These are phyloP conservation scores for Podila epigama DNA, from an alignment of 192 early-diverging fungal species.

Conservation along the genomic window DNA sequence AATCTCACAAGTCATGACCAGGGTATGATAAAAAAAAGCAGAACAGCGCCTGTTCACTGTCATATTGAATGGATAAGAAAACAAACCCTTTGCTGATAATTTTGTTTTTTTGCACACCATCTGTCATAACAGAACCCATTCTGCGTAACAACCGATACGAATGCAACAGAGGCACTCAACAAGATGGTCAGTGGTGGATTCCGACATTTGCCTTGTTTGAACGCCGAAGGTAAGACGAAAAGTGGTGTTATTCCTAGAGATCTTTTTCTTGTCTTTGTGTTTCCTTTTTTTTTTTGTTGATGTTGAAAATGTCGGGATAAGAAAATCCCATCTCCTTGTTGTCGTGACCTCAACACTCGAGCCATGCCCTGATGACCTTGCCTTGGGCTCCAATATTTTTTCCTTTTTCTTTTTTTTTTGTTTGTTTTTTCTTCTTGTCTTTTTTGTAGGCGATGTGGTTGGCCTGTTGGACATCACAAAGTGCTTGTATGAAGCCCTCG, in stretches of 20 bases:
- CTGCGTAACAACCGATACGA: conserved; percentile 79
- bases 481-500: conserved; percentile 80
- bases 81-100: neutral
- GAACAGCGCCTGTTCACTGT: neutral
- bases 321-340: no score
- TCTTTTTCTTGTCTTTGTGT: no score
- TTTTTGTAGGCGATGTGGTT: conserved; percentile 75
- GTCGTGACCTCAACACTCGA: no score
- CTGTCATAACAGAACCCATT: conserved; percentile 64
- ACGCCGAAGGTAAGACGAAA: conserved; percentile 19
- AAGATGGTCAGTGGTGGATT: conserved; percentile 82
- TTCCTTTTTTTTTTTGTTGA: no score
- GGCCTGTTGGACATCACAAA: conserved; percentile 82
- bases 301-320: no score
- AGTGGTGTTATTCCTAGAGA: no score
- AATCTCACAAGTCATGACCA: conserved; percentile 81
- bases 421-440: neutral
- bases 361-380: neutral
- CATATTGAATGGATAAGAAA: neutral
- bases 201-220: conserved; percentile 67
- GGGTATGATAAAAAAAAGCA: conserved; percentile 54
- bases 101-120: neutral
- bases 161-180: conserved; percentile 80
- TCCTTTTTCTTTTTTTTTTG: neutral
- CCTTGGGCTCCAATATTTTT: neutral